Evolutionary conservation across 495 filamentous ascomycete species (phyloP).

Genomic region (Aspergillus campestris): DNA sequence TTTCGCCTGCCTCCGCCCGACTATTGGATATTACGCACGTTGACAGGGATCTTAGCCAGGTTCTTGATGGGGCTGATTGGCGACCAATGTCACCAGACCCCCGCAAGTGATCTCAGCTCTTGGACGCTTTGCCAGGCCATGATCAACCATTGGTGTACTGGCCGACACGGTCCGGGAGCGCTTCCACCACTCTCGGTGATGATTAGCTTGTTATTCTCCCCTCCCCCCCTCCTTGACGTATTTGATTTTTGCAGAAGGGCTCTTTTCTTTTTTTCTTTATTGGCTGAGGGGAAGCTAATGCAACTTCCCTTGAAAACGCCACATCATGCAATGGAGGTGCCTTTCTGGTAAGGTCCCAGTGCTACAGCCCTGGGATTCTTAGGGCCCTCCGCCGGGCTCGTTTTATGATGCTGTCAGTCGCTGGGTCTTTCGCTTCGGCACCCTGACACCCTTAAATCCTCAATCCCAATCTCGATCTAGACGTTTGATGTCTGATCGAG

Average conservation of each 20-base stretch:
- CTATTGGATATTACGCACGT: conserved; percentile 8
- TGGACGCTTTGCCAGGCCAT: background rate
- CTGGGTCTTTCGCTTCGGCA: background rate
- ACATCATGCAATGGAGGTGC: conserved; percentile 9
- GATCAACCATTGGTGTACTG: no score
- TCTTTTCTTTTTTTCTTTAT: conserved; percentile 1
- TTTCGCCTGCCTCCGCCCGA: background rate
- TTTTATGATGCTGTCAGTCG: no score
- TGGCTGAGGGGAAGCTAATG: conserved; percentile 33
- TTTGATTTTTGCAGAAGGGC: no score
- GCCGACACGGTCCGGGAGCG: no score
- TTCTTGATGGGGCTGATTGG: conserved; percentile 5
- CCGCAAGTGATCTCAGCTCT: conserved; percentile 11
- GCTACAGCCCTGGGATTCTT: conserved; percentile 33
- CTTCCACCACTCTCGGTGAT: background rate
- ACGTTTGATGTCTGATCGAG: no score
- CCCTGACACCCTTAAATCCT: background rate
- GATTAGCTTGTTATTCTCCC: background rate
- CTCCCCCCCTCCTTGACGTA: no score
- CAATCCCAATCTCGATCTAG: no score
- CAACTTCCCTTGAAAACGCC: conserved; percentile 28
- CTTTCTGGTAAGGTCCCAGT: conserved; percentile 21
- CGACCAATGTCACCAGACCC: conserved; percentile 16
- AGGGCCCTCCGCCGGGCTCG: conserved; percentile 8
- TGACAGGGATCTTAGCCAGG: conserved; percentile 8